Evolutionary conservation across 2,329 filamentous ascomycete genomes (phyloP).

Genomic region (Aspergillus pseudonomiae): DNA sequence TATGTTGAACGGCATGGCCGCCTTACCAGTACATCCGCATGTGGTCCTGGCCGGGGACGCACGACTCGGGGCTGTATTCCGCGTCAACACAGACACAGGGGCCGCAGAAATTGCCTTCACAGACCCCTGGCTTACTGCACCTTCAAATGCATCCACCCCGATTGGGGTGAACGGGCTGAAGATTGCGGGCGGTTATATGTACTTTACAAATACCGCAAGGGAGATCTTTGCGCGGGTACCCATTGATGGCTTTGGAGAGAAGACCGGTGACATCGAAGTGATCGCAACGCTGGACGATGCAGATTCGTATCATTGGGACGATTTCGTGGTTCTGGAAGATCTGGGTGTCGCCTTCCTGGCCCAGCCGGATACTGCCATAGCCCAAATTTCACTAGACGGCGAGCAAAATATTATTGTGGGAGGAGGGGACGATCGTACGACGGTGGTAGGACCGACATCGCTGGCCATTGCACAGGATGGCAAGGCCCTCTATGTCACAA

Average conservation of each 20-base stretch:
- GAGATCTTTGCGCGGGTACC: constrained; percentile 13
- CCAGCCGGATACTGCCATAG: constrained; percentile 12
- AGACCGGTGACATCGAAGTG: constrained; percentile 7
- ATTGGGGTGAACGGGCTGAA: constrained; percentile 26
- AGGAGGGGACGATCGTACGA: constrained; percentile 2
- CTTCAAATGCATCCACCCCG: constrained; percentile 6
- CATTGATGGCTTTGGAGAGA: constrained; percentile 6
- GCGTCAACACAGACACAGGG: constrained; percentile 19
- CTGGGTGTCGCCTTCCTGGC: constrained; percentile 18
- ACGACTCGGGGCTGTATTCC: constrained; percentile 18
- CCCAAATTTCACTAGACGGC: constrained; percentile 12
- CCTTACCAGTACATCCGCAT: constrained; percentile 15
- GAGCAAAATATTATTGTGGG: constrained; percentile 11
- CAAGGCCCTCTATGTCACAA: constrained; percentile 11
- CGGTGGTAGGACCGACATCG: constrained; percentile 11
- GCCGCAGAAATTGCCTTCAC: constrained; percentile 12
- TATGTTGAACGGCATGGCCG: constrained; percentile 24
- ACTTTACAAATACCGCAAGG: constrained; percentile 19
- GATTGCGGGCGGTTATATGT: constrained; percentile 12
- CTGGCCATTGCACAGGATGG: constrained; percentile 3
- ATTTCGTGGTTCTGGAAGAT: constrained; percentile 18
- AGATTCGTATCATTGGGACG: constrained; percentile 15
- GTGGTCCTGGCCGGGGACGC: constrained; percentile 23
- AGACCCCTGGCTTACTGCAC: constrained; percentile 4
- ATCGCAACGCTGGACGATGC: constrained; percentile 7